Conservation (phyloP, 495 filamentous ascomycete species). For the Neurospora sp. region DNA sequence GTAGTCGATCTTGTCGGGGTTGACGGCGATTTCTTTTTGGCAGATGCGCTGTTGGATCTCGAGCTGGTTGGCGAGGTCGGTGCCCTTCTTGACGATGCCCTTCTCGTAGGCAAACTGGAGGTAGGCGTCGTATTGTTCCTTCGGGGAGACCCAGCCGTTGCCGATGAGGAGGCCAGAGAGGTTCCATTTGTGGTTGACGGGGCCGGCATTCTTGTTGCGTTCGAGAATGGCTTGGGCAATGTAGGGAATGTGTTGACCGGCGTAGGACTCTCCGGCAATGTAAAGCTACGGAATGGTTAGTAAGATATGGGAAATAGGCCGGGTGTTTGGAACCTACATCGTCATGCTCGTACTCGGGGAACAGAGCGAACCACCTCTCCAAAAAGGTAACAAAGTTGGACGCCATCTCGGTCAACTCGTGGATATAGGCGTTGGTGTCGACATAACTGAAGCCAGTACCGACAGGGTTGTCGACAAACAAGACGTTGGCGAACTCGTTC, state of each 20-base stretch:
- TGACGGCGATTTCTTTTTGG: conserved; percentile 58
- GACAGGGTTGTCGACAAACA: conserved; percentile 95
- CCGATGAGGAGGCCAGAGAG: conserved; percentile 85
- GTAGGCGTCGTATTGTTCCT: conserved; percentile 85
- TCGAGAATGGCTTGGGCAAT: conserved; percentile 81
- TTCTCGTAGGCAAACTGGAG: conserved; percentile 67
- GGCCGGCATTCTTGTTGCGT: conserved; percentile 51
- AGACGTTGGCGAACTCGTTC: conserved; percentile 93
- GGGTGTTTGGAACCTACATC: conserved; percentile 49
- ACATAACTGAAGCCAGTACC: conserved; percentile 96
- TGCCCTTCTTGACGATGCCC: conserved; percentile 58
- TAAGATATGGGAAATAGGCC: no score
- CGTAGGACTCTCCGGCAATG: conserved; percentile 90
- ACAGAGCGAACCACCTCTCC: conserved; percentile 79
- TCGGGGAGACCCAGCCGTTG: conserved; percentile 91
- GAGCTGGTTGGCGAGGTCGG: conserved; percentile 50
- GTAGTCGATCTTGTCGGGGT: conserved; percentile 54
- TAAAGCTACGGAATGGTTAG: conserved; percentile 57
- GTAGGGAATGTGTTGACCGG: conserved; percentile 95
- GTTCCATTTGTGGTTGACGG: conserved; percentile 52
- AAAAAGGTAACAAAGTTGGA: conserved; percentile 79
- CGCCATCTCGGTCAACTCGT: conserved; percentile 82
- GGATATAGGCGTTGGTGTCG: conserved; percentile 72
- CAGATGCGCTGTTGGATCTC: conserved; percentile 33
- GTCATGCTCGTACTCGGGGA: conserved; percentile 86